Evolutionary conservation across 2,329 filamentous ascomycete genomes (phyloP).

Genomic region (Emergomyces africanus): DNA sequence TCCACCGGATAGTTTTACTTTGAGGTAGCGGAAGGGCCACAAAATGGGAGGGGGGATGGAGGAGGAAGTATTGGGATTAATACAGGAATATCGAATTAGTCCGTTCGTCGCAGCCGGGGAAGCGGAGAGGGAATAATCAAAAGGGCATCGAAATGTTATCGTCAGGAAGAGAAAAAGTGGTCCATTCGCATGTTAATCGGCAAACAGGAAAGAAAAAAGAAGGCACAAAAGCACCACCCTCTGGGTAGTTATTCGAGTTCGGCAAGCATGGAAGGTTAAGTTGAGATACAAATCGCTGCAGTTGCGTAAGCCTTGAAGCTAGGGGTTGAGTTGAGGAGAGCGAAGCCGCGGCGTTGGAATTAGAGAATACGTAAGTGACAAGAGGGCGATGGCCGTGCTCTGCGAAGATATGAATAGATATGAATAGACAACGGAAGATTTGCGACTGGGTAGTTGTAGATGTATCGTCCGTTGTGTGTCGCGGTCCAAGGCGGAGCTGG

Average conservation of each 20-base stretch:
- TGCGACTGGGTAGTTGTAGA: background rate
- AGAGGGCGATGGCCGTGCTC: background rate
- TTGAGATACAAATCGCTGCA: background rate
- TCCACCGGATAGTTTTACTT: background rate
- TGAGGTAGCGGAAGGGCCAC: background rate
- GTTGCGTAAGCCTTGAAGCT: background rate
- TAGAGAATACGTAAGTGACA: background rate
- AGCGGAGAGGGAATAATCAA: background rate
- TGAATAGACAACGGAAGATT: background rate
- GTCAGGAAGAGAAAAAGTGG: conserved; percentile 5
- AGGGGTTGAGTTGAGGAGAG: background rate
- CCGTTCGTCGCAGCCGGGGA: background rate
- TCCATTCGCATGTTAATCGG: background rate
- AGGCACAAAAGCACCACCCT: background rate
- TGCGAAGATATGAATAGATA: background rate
- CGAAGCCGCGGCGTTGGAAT: background rate
- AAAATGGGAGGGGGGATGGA: background rate
- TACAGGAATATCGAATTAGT: background rate
- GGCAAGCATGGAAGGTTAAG: background rate
- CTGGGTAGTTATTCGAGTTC: conserved; percentile 1
- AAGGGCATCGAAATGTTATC: background rate
- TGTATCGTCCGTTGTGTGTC: background rate
- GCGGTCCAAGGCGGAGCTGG: background rate
- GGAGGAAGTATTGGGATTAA: background rate
- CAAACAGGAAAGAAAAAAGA: conserved; percentile 1